Base-by-base conservation (phyloP, 78 protist species). In the Dictyostelium discoideum region DNA sequence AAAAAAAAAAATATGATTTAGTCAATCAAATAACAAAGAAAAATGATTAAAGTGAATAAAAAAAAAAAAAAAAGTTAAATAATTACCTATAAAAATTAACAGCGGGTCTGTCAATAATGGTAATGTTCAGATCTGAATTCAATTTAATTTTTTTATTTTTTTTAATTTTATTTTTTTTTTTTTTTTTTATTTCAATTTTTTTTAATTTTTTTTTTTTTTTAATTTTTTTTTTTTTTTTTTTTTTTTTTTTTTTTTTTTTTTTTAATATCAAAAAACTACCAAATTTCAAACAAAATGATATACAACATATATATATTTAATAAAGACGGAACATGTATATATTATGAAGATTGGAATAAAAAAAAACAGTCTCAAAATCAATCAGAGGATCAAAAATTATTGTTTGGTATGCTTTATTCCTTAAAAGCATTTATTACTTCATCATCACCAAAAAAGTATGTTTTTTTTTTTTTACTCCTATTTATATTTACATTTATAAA, bases 381-480 rank as follows among this genome's bases (percentile, higher is more conserved):
- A 65, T 83, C 92, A 63, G 94, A 92, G 16, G 97, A 96, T 3
- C 96, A 97, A 86, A 97, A 93, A 82, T 83, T 88, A 76, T 85
- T 92, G 79, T 96, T 69, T 63, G 97, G 97, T 81, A 78, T 97
- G 93, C 85, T 96, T 14, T 92, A 86, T 46, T 89, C 92, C 8
- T 24, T 94, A 42, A 94, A 93, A 50, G 50, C 92, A 69, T 84
- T 95, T 22, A 73, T 95, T 5, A 5, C 79, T 8, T 84, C 74
- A 11, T 32, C 78, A 2, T 72, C 96, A 46, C 97, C 97, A 8
- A 24, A 79, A 74, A 93, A 93, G 97, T 94, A 86, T 60, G 93
- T 85, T 24, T 67, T 74, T 74, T 74, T 16, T 37, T 60, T 20
- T 60, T 60, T 20, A 3, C 65, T 54, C 16, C 18, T 1, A 16